These are phyloP conservation scores for Nannochloris sp. DNA, from an alignment of 139 green algal genomes.

Conservation along the genomic window DNA sequence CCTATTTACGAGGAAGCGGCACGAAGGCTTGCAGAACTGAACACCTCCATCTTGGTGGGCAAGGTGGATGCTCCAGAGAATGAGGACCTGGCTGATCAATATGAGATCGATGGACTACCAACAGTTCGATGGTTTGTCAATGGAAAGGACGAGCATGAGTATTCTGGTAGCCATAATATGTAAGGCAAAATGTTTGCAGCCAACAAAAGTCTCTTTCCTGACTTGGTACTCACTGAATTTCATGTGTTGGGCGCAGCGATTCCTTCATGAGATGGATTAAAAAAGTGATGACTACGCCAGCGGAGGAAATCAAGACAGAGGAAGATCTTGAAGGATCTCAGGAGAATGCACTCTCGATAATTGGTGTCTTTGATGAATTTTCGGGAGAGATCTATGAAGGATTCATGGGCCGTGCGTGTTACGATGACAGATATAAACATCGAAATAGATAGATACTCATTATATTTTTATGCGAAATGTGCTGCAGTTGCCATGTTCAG, in stretches of 20 bases:
- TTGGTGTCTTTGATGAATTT: not conserved
- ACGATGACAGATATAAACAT: not conserved
- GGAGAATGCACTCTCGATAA: not conserved
- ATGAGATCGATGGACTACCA: conserved; percentile 57
- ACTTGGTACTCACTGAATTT: not conserved
- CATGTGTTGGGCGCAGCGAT: not conserved
- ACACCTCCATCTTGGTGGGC: conserved; percentile 45
- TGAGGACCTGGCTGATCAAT: conserved; percentile 44
- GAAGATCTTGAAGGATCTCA: not conserved
- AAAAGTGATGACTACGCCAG: not conserved
- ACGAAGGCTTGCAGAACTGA: conserved; percentile 43
- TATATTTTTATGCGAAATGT: not conserved
- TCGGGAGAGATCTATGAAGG: not conserved
- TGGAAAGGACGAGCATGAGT: conserved; percentile 63
- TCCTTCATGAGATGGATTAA: not conserved
- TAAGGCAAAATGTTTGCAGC: not conserved
- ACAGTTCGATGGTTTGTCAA: conserved; percentile 84
- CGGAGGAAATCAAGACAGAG: not conserved
- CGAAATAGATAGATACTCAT: not conserved
- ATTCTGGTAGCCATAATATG: conserved; percentile 42
- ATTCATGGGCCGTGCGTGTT: not conserved
- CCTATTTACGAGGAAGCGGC: conserved; percentile 65
- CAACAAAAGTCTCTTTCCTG: not conserved
- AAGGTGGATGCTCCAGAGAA: conserved; percentile 76
- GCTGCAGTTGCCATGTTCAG: not conserved